These are phyloP conservation scores for Albugo candida DNA, from an alignment of 352 stramenopile genomes.

Conservation along the genomic window DNA sequence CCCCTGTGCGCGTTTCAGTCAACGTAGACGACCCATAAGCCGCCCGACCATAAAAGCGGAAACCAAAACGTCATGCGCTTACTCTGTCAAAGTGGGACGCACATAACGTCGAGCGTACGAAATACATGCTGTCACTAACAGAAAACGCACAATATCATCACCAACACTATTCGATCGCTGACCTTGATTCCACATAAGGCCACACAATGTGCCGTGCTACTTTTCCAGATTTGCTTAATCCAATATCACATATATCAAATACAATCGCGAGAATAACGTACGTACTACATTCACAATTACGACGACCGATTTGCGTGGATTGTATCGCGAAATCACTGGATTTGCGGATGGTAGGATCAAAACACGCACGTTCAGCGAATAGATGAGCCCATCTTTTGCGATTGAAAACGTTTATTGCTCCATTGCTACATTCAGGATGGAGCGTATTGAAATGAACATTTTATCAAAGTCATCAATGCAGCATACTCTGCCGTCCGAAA, in stretches of 20 bases:
- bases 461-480: slow-evolving; percentile 99
- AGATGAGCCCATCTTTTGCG: slow-evolving; percentile 97
- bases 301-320: slow-evolving; percentile 93
- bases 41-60: slow-evolving; percentile 84
- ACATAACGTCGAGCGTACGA: slow-evolving; percentile 87
- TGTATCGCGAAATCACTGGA: slow-evolving; percentile 96
- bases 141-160: slow-evolving; percentile 50
- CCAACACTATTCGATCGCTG: slow-evolving; percentile 17
- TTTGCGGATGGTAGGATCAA: slow-evolving; percentile 98
- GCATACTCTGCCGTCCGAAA: slow-evolving; percentile 95
- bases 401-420: slow-evolving; percentile 97
- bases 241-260: slow-evolving; percentile 99
- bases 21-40: slow-evolving; percentile 22
- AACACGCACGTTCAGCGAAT: slow-evolving; percentile 93
- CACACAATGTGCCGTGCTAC: slow-evolving; percentile 95
- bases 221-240: slow-evolving; percentile 87
- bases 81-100: slow-evolving; percentile 79
- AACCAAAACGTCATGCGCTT: slow-evolving; percentile 81
- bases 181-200: slow-evolving; percentile 84
- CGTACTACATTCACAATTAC: slow-evolving; percentile 97
- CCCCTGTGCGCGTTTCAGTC: slow-evolving; percentile 81
- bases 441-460: slow-evolving; percentile 94
- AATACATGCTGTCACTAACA: slow-evolving; percentile 88
- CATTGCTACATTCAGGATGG: slow-evolving; percentile 97
- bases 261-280: slow-evolving; percentile 95